Evolutionary conservation across 306 rosid species (phyloP), one percentile per base, ranked within the genome.

Genomic region (Aeschynomene evenia): DNA sequence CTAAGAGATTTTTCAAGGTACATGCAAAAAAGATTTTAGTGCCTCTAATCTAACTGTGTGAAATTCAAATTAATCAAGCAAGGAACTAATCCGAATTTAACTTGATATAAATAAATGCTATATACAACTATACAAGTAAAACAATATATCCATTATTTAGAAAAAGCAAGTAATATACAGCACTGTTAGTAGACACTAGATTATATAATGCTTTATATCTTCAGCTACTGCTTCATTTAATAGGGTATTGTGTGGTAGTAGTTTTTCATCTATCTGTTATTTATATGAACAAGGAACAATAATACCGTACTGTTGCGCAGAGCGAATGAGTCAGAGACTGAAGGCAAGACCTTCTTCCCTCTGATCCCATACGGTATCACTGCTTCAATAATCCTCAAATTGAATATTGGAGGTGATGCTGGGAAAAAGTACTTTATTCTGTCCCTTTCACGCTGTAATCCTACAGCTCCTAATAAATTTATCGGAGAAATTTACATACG

Each of bases 321-420:
- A 69, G 80, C 58, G 73, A 42, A 65, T 63, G 82, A 76, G 73
- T 22, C 80, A 84, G 88, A 86, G 92, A 72, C 95, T 91, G 95
- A 91, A 88, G 92, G 78, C 80, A 52, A 77, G 67, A 88, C 86
- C 97, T 91, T 86, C 90, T 91, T 91, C 95, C 87, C 97, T 88
- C 90, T 69, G 79, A 51, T 73, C 72, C 71, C 76, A 78, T 62
- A 63, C 71, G n/a, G 59, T 33, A 63, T 66, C 59, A 59, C 43
- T 62, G 63, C 20, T 70, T 66, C 48, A 69, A 69, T 66, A n/a
- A n/a, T n/a, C n/a, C 64, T 63, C 75, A 40, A 83, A 77, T 80
- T 79, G 77, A 90, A 82, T 72, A 69, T 51, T 58, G 18, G 34
- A 43, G 75, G 72, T 58, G 59, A n/a, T n/a, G n/a, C n/a, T 28